Conservation (phyloP, 441 rosid genomes). For the Croton laevigatus region DNA sequence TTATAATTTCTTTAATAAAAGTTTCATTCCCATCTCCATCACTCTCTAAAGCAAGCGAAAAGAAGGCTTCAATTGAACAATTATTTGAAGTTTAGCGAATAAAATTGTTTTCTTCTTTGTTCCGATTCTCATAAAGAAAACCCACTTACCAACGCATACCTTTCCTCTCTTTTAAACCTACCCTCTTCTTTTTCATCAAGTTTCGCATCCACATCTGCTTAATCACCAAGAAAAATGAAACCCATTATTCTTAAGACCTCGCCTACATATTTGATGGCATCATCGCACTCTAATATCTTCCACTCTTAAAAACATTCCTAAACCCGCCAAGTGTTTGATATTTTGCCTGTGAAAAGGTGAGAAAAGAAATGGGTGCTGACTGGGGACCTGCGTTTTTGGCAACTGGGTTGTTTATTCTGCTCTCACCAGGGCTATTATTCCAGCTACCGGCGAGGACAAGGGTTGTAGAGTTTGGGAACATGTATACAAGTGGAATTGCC, state of each 20-base stretch:
- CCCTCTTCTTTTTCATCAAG: conserved; percentile 37
- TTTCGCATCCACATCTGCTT: conserved; percentile 51
- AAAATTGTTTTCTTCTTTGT: conserved; percentile 14
- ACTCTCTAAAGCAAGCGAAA: conserved; percentile 25
- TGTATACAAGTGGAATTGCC: conserved; percentile 83
- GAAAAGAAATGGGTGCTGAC: conserved; percentile 56
- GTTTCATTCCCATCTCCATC: conserved; percentile 7
- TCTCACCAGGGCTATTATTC: conserved; percentile 82
- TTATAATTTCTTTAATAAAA: conserved; percentile 23
- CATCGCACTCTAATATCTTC: neutral
- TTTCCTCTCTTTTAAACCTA: conserved; percentile 37
- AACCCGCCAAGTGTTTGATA: neutral
- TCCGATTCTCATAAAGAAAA: conserved; percentile 35
- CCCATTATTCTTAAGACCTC: conserved; percentile 6
- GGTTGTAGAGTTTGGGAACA: conserved; percentile 89
- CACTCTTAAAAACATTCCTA: neutral
- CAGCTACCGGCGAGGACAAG: conserved; percentile 76
- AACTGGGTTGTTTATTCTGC: conserved; percentile 62
- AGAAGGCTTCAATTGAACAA: conserved; percentile 29
- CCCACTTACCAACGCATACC: conserved; percentile 41
- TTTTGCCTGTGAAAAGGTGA: neutral
- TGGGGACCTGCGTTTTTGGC: conserved; percentile 85
- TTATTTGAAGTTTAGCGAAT: conserved; percentile 19
- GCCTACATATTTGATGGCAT: conserved; percentile 22
- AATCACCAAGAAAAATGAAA: conserved; percentile 40